Base-by-base conservation (phyloP, 2,329 filamentous ascomycete species). In the Dryadomyces quercivorus region DNA sequence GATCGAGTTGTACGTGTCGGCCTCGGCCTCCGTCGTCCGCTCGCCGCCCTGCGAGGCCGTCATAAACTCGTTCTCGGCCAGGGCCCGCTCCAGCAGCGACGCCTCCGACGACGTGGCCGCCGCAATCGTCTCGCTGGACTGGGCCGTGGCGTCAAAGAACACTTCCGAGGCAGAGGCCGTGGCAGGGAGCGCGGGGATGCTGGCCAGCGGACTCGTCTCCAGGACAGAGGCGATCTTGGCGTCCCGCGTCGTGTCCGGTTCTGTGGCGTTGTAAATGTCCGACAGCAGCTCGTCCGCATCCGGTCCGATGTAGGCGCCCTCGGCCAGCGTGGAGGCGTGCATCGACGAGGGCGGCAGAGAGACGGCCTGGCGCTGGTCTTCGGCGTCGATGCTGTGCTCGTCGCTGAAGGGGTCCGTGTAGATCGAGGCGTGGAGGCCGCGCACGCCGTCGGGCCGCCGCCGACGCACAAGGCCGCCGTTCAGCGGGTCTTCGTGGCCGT, bases 361-460 rank as follows among this genome's bases (percentile, higher is more conserved):
- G 16, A 20, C 16, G 16, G 69, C 64, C 38, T 80, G 75, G n/a
- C 75, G 69, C 38, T 58, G 55, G 10, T 60, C 57, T 45, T 66
- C 63, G 20, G 72, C 70, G 57, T 75, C 75, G 57, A 80, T 76
- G 49, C 73, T 70, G 60, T 80, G 66, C 63, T 81, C 77, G 59
- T 81, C 78, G 45, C 74, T 71, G 57, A 84, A 84, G 2, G 81
- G 81, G 64, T 84, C 81, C 55, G 76, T 70, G 59, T 78, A 78
- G 18, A 74, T 57, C 1, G 76, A 69, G 0, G 71, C 62, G 58
- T 70, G 66, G 45, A 80, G 65, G 3, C 73, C 75, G 46, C 73
- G 72, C 13, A 72, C 66, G 22, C 71, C 74, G 8, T 74, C 72
- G 34, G 64, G 66, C 20, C 73, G 74, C 51, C 76, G 74, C 43